A percentile compares a stretch with the other conserved stretches of the same genome.
phyloP scores from a whole-genome alignment of 768 basidiomycete genomes.

The Pilatotrama ljubarskyi region DNA sequence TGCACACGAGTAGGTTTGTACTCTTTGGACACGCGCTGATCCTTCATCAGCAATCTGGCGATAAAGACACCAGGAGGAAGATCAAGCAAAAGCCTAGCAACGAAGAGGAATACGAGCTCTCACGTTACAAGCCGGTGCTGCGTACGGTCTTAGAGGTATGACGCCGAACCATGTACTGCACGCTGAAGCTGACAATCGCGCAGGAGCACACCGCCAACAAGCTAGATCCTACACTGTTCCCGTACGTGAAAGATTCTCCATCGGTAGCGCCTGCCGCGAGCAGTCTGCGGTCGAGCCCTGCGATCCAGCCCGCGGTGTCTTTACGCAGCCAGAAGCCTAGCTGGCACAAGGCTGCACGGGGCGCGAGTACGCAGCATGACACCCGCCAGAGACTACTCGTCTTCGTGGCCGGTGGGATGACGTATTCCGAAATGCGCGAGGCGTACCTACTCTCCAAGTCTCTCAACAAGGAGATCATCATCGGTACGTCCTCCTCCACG shows the following conservation, averaged over 20 bases:
- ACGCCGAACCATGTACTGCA: background rate
- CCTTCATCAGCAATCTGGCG: slow-evolving; percentile 57
- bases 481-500: slow-evolving; percentile 57
- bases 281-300: slow-evolving; percentile 52
- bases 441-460: slow-evolving; percentile 76
- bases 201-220: slow-evolving; percentile 83
- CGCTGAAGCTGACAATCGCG: background rate
- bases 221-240: slow-evolving; percentile 79
- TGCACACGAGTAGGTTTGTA: background rate
- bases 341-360: slow-evolving; percentile 79
- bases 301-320: slow-evolving; percentile 45
- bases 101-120: slow-evolving; percentile 98
- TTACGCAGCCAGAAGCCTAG: slow-evolving; percentile 86
- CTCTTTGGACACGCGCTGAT: slow-evolving; percentile 1
- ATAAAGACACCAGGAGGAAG: slow-evolving; percentile 78
- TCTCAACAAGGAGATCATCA: slow-evolving; percentile 85
- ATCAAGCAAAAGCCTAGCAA: slow-evolving; percentile 69
- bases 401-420: slow-evolving; percentile 94
- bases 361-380: slow-evolving; percentile 47
- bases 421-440: slow-evolving; percentile 92
- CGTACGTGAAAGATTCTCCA: slow-evolving; percentile 85
- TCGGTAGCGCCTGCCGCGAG: slow-evolving; percentile 45
- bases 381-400: slow-evolving; percentile 78
- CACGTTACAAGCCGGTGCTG: slow-evolving; percentile 85
- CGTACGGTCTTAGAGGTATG: slow-evolving; percentile 80